Evolutionary conservation across 2,329 filamentous ascomycete genomes (phyloP), one percentile per base, ranked within the genome.

Genomic region (Pestalotiopsis sp.): DNA sequence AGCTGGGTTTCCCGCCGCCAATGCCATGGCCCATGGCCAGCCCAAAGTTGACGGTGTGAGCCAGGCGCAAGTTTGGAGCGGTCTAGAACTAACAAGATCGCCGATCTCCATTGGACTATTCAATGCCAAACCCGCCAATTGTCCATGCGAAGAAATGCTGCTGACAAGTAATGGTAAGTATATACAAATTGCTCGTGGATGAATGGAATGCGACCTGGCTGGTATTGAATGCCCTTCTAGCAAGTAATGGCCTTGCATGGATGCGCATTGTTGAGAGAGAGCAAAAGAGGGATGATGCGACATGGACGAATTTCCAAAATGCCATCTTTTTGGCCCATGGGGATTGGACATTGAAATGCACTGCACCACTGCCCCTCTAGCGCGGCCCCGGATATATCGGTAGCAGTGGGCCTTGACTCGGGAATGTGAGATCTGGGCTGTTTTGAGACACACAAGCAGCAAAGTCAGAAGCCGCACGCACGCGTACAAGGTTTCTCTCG

Each of bases 51-150:
- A 52, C 61, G 39, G 61, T 36, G n/a, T 64, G 39, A 23, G 38
- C n/a, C 25, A 45, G 20, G 41, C 20, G 38, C n/a, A 25, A 52
- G n/a, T 64, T 64, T 64, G 61, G 39, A 64, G 14, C 25, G 61
- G 38, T 64, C 61, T 64, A 49, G 61, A 45, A 36, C 39, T 45
- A 23, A 14, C 31, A 9, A 23, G 38, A 64, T 64, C 61, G 61
- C 20, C 61, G 61, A 64, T 64, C 61, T 5, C 38, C 39, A 20
- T 52, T 64, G 61, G 61, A 64, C 59, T 59, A 59, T 59, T 59
- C 57, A 59, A 59, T 59, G 57, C 57, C 59, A 62, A 62, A 62
- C 59, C 59, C 31, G n/a, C n/a, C 58, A 6, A 25, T n/a, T 61
- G 58, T 61, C 36, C 59, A 62, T 41, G 27, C 23, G 23, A 14